Evolutionary conservation across 768 basidiomycete genomes (phyloP), one percentile per base, ranked within the genome.

Genomic region (Pisolithus microcarpus): DNA sequence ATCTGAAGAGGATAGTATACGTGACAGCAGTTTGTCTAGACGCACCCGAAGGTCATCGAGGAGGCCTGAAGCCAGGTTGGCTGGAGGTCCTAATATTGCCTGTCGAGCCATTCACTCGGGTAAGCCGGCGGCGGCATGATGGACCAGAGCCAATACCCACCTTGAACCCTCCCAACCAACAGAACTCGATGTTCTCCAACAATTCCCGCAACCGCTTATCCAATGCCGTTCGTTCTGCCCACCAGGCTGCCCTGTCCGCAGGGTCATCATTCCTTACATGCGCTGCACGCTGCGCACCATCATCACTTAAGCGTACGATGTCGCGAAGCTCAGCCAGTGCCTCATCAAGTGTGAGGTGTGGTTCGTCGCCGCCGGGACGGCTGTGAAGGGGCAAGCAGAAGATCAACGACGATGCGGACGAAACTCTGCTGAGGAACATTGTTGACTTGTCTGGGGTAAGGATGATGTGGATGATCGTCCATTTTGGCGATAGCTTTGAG

Each of bases 331-430:
- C 92, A 1, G 64, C 62, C 9, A 85, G 60, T 2, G 89, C 93
- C 51, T 80, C 78, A 4, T 86, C 79, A 58, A 87, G 89, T 1
- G 84, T 80, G 38, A 97, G 75, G 56, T 84, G 79, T 28, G 78
- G 75, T 30, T 82, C 83, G 11, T 85, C 84, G 16, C 85, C 84
- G 7, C 85, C 83, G 8, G 83, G 72, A 43, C 89, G 75, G 10
- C 87, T 87, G 54, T 90, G 87, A 21, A 98, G 73, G 0, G 96
- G 95, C 1, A 98, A 74, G 54, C 88, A 90, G 66, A 98, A 92
- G 11, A 97, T 74, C 23, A 97, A 71, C 0, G 68, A 52, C 3
- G 65, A 68, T 15, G 67, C 65, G 0, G 72, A 74, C 2, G 78
- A 74, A 21, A 91, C 85, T 15, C 94, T 83, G 4, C 88, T 83